Percentiles rank a stretch among this genome's conserved stretches.
Evolutionary conservation across 202 grass and related monocot genomes (phyloP).

Genomic region (Schoenoplectus tabernaemontani): DNA sequence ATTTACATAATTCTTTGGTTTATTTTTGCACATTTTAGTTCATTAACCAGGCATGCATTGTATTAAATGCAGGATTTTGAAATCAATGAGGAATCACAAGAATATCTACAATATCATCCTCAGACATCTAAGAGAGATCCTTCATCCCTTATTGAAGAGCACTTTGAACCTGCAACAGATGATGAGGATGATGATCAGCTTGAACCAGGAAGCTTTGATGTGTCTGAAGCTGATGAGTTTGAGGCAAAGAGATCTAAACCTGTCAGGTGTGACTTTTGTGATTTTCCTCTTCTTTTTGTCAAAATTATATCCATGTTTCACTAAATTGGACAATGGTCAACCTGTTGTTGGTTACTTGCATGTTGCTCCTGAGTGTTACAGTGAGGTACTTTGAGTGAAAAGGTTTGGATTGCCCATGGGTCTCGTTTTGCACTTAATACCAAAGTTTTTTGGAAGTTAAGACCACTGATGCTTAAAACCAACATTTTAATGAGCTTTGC

Average conservation of each 20-base stretch:
- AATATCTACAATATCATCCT: conserved; percentile 77
- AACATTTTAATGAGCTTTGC: neutral
- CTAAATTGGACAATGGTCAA: neutral
- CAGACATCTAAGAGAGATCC: conserved; percentile 38
- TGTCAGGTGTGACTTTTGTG: conserved; percentile 44
- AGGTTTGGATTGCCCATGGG: neutral
- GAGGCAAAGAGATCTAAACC: conserved; percentile 44
- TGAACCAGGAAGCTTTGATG: conserved; percentile 41
- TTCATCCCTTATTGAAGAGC: conserved; percentile 44
- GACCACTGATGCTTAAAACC: no score
- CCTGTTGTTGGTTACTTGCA: neutral
- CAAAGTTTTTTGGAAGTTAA: no score
- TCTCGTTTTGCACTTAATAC: neutral
- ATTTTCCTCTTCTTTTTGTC: neutral
- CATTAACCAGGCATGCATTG: no score
- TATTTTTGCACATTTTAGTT: no score
- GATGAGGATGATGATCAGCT: conserved; percentile 45
- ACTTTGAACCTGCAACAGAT: conserved; percentile 54
- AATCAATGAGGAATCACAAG: conserved; percentile 56
- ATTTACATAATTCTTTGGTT: no score
- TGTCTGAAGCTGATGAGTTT: conserved; percentile 39
- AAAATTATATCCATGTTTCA: neutral
- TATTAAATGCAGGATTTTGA: conserved; percentile 48
- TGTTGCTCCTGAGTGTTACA: neutral
- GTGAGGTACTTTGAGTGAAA: neutral